Evolutionary conservation across 371 early-diverging fungal genomes (phyloP).

Genomic region (Umbelopsis sp.): DNA sequence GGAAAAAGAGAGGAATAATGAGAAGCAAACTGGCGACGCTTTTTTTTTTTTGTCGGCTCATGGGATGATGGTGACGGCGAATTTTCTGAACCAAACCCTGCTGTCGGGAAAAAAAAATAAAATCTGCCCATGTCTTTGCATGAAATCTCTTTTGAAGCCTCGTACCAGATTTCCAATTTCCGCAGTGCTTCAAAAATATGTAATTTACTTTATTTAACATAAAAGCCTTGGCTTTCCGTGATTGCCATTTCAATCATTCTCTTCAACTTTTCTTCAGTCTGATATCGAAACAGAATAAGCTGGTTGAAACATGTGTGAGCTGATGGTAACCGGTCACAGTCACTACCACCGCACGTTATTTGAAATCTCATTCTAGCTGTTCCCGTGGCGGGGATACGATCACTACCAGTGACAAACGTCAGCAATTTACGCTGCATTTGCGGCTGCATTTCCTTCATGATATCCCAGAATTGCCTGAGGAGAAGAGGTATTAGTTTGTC

Average conservation of each 20-base stretch:
- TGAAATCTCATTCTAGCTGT: conserved; percentile 77
- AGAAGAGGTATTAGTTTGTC: background rate
- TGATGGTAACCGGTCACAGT: conserved; percentile 76
- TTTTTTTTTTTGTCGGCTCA: no score
- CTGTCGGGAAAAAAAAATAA: background rate
- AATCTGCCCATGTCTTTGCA: no score
- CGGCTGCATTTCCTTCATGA: conserved; percentile 72
- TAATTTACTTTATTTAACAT: conserved; percentile 59
- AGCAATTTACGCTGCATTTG: conserved; percentile 81
- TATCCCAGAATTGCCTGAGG: conserved; percentile 85
- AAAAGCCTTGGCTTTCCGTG: conserved; percentile 89
- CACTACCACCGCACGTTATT: conserved; percentile 79
- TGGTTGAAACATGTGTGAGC: conserved; percentile 99
- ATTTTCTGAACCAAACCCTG: background rate
- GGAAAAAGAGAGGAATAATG: background rate
- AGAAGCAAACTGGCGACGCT: no score
- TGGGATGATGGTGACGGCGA: conserved; percentile 8
- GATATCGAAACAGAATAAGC: conserved; percentile 81
- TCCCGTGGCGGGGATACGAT: conserved; percentile 94
- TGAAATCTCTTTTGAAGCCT: no score
- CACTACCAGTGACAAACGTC: conserved; percentile 96
- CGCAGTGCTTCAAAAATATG: background rate
- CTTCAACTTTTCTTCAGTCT: conserved; percentile 76
- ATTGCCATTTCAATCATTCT: conserved; percentile 86
- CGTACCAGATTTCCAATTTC: no score